Percentiles rank a stretch among this genome's conserved stretches.
Evolutionary conservation across 2,329 filamentous ascomycete species (phyloP).

Genomic region (Arthrobotrys sinensis): DNA sequence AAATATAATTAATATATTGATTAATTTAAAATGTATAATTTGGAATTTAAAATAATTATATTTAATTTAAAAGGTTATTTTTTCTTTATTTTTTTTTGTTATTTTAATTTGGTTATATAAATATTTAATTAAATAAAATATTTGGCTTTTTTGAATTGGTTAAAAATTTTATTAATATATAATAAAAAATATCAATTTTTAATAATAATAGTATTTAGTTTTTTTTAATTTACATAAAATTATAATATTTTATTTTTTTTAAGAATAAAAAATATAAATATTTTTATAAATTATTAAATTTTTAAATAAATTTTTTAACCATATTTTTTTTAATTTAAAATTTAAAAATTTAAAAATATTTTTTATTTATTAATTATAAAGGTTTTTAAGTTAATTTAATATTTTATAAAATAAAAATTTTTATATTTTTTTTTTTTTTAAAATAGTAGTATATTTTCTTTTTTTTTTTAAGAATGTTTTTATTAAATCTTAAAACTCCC

Average conservation of each 20-base stretch:
- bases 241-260: background rate
- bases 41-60: no score
- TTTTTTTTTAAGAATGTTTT: slow-evolving; percentile 9
- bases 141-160: no score
- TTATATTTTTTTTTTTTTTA: background rate
- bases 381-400: background rate
- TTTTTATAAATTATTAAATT: slow-evolving; percentile 25
- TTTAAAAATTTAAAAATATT: slow-evolving; percentile 6
- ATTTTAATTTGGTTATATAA: no score
- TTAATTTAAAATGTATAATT: no score
- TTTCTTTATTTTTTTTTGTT: no score
- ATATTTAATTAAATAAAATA: no score
- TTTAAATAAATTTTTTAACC: slow-evolving; percentile 11
- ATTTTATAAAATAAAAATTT: slow-evolving; percentile 6
- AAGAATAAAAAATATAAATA: slow-evolving; percentile 6
- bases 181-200: no score
- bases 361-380: slow-evolving; percentile 4
- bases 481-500: no score
- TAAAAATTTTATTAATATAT: no score
- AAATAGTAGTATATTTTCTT: background rate
- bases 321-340: slow-evolving; percentile 15
- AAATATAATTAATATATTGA: no score
- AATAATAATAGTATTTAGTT: no score
- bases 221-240: slow-evolving; percentile 19
- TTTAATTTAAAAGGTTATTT: no score